These are phyloP conservation scores for Zymoseptoria passerinii DNA, from an alignment of 2,329 filamentous ascomycete genomes.

Conservation along the genomic window DNA sequence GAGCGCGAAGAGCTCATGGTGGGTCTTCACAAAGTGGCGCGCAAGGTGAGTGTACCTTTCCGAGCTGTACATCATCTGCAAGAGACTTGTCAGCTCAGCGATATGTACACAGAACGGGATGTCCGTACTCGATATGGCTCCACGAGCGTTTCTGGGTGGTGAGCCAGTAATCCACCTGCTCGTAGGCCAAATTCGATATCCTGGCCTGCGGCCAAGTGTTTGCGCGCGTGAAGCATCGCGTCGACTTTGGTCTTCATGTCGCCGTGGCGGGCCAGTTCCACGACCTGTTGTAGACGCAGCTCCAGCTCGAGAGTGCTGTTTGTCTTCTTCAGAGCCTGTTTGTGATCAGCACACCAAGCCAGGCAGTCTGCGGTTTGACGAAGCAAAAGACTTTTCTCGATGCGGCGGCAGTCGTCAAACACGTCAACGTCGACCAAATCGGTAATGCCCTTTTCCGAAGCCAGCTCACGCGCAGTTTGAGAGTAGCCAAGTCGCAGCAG, in stretches of 20 bases:
- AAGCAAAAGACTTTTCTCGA: constrained; percentile 60
- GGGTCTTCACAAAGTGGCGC: constrained; percentile 71
- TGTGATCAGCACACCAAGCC: constrained; percentile 87
- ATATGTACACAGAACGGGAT: neutral
- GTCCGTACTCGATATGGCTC: constrained; percentile 51
- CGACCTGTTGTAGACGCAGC: constrained; percentile 87
- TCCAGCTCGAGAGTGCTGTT: constrained; percentile 87
- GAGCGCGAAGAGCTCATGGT: constrained; percentile 77
- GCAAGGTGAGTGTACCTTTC: constrained; percentile 70
- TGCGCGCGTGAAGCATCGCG: constrained; percentile 73
- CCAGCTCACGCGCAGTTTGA: constrained; percentile 66
- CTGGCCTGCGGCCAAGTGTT: constrained; percentile 64
- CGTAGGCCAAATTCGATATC: constrained; percentile 60
- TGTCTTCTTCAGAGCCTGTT: constrained; percentile 82
- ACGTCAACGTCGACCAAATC: constrained; percentile 83
- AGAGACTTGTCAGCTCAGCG: constrained; percentile 26
- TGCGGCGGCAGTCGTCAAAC: constrained; percentile 71
- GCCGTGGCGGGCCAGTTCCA: constrained; percentile 71
- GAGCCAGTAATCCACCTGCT: constrained; percentile 74
- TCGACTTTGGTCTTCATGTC: constrained; percentile 60
- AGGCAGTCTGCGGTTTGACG: constrained; percentile 71
- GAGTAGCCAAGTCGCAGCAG: constrained; percentile 76
- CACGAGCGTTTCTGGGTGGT: constrained; percentile 52
- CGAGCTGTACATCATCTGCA: constrained; percentile 61
- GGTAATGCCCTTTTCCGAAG: constrained; percentile 64